A percentile compares a stretch with the other conserved stretches of the same genome.
Evolutionary conservation across 352 stramenopile genomes (phyloP).

Genomic region (Salisapilia sapeloensis): DNA sequence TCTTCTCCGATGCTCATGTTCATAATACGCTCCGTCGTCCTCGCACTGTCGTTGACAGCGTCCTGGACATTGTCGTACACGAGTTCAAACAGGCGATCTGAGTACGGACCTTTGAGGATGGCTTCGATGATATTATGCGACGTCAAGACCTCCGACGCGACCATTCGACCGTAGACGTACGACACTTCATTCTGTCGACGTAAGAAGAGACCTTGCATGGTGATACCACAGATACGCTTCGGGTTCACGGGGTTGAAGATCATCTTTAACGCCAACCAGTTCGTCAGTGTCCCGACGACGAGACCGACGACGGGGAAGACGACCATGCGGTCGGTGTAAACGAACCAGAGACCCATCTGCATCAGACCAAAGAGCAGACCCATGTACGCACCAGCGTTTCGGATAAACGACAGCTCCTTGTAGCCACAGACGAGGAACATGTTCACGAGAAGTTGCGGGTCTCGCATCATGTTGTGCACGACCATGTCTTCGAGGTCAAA

Average conservation of each 20-base stretch:
- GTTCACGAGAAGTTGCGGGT: constrained; percentile 92
- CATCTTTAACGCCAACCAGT: constrained; percentile 90
- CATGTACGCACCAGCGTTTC: constrained; percentile 82
- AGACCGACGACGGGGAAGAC: constrained; percentile 85
- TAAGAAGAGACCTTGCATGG: constrained; percentile 91
- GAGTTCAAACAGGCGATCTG: constrained; percentile 71
- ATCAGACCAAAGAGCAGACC: constrained; percentile 79
- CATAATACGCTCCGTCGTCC: constrained; percentile 69
- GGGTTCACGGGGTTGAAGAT: constrained; percentile 87
- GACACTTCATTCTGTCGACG: constrained; percentile 84
- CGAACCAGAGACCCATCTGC: constrained; percentile 82
- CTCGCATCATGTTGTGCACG: constrained; percentile 85
- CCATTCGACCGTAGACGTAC: constrained; percentile 75
- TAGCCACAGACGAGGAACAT: constrained; percentile 90
- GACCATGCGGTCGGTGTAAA: constrained; percentile 62
- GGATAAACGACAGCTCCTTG: constrained; percentile 84
- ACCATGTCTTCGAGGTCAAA: constrained; percentile 94
- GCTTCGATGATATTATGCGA: constrained; percentile 80
- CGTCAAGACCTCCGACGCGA: constrained; percentile 73
- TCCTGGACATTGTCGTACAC: constrained; percentile 80
- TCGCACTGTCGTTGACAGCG: constrained; percentile 61
- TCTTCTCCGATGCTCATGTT: constrained; percentile 71
- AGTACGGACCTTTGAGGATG: constrained; percentile 79
- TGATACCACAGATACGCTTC: constrained; percentile 74
- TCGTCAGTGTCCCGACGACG: constrained; percentile 94